phyloP scores from a whole-genome alignment of 2,329 filamentous ascomycete species.

The Sporothrix brasiliensis region DNA sequence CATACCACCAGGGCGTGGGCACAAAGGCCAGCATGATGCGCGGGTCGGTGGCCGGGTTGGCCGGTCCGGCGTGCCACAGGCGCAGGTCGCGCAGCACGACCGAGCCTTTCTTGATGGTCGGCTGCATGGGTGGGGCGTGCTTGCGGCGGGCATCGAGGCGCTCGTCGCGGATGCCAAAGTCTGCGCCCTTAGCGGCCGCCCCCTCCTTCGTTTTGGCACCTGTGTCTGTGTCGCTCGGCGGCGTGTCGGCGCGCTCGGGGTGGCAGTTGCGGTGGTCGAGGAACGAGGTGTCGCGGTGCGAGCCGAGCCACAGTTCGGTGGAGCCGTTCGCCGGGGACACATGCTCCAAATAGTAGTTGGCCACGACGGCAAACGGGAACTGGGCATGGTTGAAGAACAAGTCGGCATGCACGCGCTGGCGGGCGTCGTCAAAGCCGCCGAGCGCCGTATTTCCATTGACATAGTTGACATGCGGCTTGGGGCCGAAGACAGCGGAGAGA shows the following conservation, averaged over 20 bases:
- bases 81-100: conserved; percentile 52
- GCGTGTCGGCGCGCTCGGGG: conserved; percentile 39
- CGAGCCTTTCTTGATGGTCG: conserved; percentile 48
- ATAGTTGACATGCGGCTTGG: conserved; percentile 5
- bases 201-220: neutral
- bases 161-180: conserved; percentile 32
- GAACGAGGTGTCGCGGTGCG: conserved; percentile 42
- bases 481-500: conserved; percentile 6
- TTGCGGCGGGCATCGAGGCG: conserved; percentile 42
- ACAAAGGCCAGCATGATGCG: conserved; percentile 50
- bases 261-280: conserved; percentile 24
- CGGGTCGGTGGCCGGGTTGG: conserved; percentile 47
- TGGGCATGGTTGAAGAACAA: conserved; percentile 44
- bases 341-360: conserved; percentile 53
- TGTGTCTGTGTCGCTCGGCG: conserved; percentile 34
- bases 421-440: conserved; percentile 30
- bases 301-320: conserved; percentile 56
- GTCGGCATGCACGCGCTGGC: conserved; percentile 49
- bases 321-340: conserved; percentile 51
- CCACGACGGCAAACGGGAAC: conserved; percentile 52
- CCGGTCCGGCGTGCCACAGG: conserved; percentile 55
- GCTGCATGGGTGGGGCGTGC: conserved; percentile 46
- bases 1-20: conserved; percentile 46
- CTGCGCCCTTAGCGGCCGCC: neutral
- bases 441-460: conserved; percentile 29